Conservation (phyloP, 441 rosid genomes). For the Eruca vesicaria region DNA sequence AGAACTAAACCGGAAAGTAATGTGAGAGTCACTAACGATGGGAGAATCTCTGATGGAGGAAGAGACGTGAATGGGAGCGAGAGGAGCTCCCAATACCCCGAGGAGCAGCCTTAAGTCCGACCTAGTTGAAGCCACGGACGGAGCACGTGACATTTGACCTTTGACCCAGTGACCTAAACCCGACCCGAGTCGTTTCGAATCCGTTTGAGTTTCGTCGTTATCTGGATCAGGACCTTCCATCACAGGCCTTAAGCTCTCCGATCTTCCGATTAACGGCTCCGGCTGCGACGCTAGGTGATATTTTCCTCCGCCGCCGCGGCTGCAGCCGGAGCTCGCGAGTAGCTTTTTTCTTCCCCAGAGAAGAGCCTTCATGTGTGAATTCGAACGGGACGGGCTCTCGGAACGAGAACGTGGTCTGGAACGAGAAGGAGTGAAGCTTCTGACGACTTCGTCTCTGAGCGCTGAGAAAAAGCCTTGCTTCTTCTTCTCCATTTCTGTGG, state of each 20-base stretch:
- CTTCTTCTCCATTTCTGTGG: constrained; percentile 60
- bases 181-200: constrained; percentile 57
- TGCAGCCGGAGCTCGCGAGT: constrained; percentile 10
- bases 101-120: constrained; percentile 71
- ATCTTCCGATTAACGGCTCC: constrained; percentile 53
- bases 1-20: background rate
- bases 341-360: constrained; percentile 51
- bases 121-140: constrained; percentile 47
- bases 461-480: constrained; percentile 80
- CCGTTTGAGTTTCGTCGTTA: constrained; percentile 28
- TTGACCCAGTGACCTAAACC: constrained; percentile 79
- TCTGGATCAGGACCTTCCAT: constrained; percentile 87
- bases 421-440: constrained; percentile 72
- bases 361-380: constrained; percentile 50
- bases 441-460: constrained; percentile 65
- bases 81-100: constrained; percentile 87
- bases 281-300: constrained; percentile 36
- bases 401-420: constrained; percentile 47
- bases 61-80: constrained; percentile 79
- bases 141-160: constrained; percentile 66
- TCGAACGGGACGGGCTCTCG: constrained; percentile 50
- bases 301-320: constrained; percentile 8
- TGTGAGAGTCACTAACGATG: constrained; percentile 50
- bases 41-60: constrained; percentile 65
- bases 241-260: constrained; percentile 60